Evolutionary conservation across 108 stramenopile genomes (phyloP).

Genomic region (Cyclostephanos tholiformis): DNA sequence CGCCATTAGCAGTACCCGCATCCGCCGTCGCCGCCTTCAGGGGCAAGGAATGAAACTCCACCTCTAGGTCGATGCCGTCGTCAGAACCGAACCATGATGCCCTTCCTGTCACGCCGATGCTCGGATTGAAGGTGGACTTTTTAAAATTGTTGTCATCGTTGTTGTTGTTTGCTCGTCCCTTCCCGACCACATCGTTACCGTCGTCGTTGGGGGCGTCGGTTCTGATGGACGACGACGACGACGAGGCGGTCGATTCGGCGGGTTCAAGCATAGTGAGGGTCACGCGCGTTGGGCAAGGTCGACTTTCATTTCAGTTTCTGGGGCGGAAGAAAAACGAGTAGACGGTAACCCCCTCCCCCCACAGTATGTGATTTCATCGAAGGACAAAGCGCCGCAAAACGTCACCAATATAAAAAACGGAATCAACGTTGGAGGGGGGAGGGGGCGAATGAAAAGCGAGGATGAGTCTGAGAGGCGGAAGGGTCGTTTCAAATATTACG

Average conservation of each 20-base stretch:
- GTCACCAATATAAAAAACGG: no score
- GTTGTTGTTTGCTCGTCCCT: constrained; percentile 17
- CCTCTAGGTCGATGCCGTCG: constrained; percentile 56
- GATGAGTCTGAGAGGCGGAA: no score
- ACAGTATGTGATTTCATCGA: no score
- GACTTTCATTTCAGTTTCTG: constrained; percentile 60
- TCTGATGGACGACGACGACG: not conserved
- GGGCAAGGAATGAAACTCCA: constrained; percentile 31
- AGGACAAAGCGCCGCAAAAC: no score
- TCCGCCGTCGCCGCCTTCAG: constrained; percentile 1
- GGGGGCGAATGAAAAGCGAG: not conserved
- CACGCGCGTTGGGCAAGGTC: constrained; percentile 52
- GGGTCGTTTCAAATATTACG: no score
- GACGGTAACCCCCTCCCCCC: no score
- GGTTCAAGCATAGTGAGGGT: constrained; percentile 64
- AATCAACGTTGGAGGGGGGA: no score
- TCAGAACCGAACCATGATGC: constrained; percentile 71
- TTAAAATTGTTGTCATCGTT: not conserved
- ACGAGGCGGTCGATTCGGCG: constrained; percentile 10
- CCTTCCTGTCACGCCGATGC: constrained; percentile 7
- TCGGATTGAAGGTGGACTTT: constrained; percentile 13
- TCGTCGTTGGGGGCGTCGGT: constrained; percentile 31
- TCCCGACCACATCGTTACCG: constrained; percentile 37
- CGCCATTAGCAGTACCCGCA: not conserved
- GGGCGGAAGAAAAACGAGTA: no score